Percentiles rank a stretch among this genome's conserved stretches.
phyloP scores from a whole-genome alignment of 2,329 filamentous ascomycete species.

The Bipolaris zeicola region DNA sequence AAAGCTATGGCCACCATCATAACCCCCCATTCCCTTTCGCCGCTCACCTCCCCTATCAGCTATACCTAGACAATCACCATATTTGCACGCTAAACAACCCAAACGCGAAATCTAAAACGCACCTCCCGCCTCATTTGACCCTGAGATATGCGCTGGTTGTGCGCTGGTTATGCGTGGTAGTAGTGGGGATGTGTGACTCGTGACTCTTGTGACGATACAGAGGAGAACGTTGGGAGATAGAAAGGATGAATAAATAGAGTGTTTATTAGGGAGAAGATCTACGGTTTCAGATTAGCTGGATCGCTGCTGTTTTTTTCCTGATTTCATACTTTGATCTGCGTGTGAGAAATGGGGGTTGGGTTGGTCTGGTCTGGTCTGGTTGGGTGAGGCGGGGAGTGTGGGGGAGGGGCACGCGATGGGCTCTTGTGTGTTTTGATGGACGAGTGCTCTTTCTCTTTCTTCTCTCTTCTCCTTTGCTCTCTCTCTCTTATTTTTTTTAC shows the following conservation, averaged over 20 bases:
- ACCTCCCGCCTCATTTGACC: not conserved
- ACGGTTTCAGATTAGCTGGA: not conserved
- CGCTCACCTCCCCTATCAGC: no score
- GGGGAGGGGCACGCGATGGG: not conserved
- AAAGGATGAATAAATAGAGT: not conserved
- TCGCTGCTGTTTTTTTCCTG: not conserved
- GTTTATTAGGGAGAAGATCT: no score
- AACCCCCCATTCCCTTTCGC: not conserved
- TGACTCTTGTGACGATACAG: no score
- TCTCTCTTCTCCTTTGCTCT: no score
- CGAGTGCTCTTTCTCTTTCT: not conserved
- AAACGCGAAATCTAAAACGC: no score
- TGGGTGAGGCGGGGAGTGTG: not conserved
- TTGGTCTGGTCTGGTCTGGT: not conserved
- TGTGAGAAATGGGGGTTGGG: not conserved
- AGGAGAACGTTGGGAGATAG: no score
- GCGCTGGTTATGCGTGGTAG: not conserved
- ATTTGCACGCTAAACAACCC: no score
- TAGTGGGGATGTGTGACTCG: no score
- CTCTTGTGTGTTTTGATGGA: not conserved
- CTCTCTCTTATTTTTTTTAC: not conserved
- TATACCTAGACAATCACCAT: no score
- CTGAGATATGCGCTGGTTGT: constrained; percentile 2
- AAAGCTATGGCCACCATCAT: constrained; percentile 15
- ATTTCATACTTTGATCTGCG: not conserved